Conservation (phyloP, 2,329 filamentous ascomycete species). For the Colletotrichum scovillei region DNA sequence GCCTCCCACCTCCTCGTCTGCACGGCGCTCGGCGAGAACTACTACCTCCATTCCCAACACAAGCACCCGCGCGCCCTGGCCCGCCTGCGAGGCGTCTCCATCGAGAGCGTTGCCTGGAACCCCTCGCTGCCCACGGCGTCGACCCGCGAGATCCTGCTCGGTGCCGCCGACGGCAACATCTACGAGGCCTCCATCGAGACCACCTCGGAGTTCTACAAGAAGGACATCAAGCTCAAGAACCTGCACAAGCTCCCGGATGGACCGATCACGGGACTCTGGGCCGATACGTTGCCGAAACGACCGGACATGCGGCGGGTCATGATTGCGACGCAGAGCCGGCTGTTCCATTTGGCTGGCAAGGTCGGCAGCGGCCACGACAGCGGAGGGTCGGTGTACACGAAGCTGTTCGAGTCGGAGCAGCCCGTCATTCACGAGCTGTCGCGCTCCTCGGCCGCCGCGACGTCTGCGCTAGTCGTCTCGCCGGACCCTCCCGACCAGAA, state of each 20-base stretch:
- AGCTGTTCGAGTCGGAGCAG: conserved; percentile 87
- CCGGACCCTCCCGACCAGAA: conserved; percentile 73
- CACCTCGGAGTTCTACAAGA: conserved; percentile 92
- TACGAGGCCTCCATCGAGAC: conserved; percentile 97
- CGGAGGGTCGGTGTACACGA: conserved; percentile 85
- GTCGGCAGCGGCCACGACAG: conserved; percentile 82
- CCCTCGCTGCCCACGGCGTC: conserved; percentile 92
- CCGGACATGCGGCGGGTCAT: conserved; percentile 81
- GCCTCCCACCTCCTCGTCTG: conserved; percentile 94
- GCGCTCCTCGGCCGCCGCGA: conserved; percentile 66
- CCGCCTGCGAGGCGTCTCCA: conserved; percentile 84
- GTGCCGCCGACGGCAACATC: conserved; percentile 91
- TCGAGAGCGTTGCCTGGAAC: conserved; percentile 95
- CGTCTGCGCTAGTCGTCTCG: conserved; percentile 79
- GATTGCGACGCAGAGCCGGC: conserved; percentile 79
- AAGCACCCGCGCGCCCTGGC: conserved; percentile 86
- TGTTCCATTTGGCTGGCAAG: conserved; percentile 86
- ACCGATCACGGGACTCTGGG: conserved; percentile 87
- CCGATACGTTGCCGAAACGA: conserved; percentile 76
- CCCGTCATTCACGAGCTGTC: conserved; percentile 81
- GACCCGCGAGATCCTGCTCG: conserved; percentile 92
- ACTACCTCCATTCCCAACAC: conserved; percentile 96
- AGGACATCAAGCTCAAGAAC: conserved; percentile 89
- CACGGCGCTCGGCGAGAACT: conserved; percentile 94
- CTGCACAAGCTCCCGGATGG: conserved; percentile 87